Conservation (phyloP, 2,329 filamentous ascomycete genomes). For the Fusarium nurragi region DNA sequence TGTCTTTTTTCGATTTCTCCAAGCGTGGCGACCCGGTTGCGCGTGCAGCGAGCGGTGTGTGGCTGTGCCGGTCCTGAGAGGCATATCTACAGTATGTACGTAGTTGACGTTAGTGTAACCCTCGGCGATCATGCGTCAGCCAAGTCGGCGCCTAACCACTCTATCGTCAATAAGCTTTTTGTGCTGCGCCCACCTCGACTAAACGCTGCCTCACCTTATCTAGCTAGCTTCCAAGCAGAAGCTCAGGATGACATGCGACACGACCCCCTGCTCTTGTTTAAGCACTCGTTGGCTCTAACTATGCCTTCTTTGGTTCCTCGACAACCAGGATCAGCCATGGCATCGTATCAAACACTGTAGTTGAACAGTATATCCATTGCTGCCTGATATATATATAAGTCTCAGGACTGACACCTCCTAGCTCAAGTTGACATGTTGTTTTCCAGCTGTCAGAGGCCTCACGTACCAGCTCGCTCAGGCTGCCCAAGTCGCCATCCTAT, state of each 20-base stretch:
- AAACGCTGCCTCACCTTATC: conserved; percentile 1
- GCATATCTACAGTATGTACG: too few species aligned
- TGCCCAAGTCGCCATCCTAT: too few species aligned
- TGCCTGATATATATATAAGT: not conserved
- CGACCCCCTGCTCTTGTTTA: not conserved
- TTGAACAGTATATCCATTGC: not conserved
- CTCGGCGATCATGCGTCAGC: conserved; percentile 6
- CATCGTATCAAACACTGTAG: not conserved
- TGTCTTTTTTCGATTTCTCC: conserved; percentile 25
- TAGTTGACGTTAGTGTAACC: too few species aligned
- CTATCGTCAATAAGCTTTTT: conserved; percentile 42
- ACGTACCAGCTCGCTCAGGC: not conserved
- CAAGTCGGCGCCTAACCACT: conserved; percentile 40
- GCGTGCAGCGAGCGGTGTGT: conserved; percentile 17
- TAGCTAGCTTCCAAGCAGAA: conserved; percentile 19
- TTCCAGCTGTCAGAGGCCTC: not conserved
- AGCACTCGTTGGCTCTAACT: not conserved
- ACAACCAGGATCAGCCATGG: not conserved
- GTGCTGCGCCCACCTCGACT: conserved; percentile 39
- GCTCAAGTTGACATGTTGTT: not conserved
- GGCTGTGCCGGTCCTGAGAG: conserved; percentile 30
- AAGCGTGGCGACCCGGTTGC: conserved; percentile 9
- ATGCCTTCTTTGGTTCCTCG: not conserved
- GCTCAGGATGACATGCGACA: conserved; percentile 18
- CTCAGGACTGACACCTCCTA: not conserved